Evolutionary conservation across 352 stramenopile genomes (phyloP), one percentile per base, ranked within the genome.

Genomic region (Phytophthora meadii): DNA sequence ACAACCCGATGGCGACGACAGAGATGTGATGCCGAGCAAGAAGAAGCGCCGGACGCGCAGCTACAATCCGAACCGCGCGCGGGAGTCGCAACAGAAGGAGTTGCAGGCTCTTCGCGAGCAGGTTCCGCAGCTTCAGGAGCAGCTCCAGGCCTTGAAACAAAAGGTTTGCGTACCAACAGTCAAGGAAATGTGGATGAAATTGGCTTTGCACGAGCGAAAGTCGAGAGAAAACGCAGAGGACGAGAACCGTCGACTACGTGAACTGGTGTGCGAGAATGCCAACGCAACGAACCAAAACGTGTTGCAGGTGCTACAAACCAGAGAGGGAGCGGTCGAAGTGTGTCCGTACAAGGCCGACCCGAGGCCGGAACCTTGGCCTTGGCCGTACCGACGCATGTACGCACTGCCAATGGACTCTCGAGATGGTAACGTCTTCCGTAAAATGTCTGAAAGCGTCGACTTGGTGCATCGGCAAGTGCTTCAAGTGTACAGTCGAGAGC

Each of bases 391-490:
- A n/a, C 55, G 61, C 4, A 45, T 74, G 45, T 72, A 74, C 42
- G 47, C 71, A 0, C 25, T 74, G 1, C 63, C 68, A 3, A 28
- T 72, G 1, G 51, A 64, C 22, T 37, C 36, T 10, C 47, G 37
- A 15, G 76, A 81, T 30, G 47, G 42, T 2, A 50, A 49, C 17
- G 46, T 77, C 15, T 71, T 78, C 49, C 61, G 51, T 28, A 54
- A 72, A 14, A 50, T 81, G 48, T 19, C 60, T 5, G 42, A 32
- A 0, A 72, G 56, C 27, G 55, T 84, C 15, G 70, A 81, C 25
- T 25, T 52, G 14, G 67, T 76, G n/a, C 70, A 79, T 47, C 53
- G 45, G 6, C 66, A 84, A 52, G 67, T 84, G 19, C 62, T 82
- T 48, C 44, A 51, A 25, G 63, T 77, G 4, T 77, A 65, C 37